These are phyloP conservation scores for Spatholobus suberectus DNA, from an alignment of 306 rosid species.

Conservation along the genomic window DNA sequence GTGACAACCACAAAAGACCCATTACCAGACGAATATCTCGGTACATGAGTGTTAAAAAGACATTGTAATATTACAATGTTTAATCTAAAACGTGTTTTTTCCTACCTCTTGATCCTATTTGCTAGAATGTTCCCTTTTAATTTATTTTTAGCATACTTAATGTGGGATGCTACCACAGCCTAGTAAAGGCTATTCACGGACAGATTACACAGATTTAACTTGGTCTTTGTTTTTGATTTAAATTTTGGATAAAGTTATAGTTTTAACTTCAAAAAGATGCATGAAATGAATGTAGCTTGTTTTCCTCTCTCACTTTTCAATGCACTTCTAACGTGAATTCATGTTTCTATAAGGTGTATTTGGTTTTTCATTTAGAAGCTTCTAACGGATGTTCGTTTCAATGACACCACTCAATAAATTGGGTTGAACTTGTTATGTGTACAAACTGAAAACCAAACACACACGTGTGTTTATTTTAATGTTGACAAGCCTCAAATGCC, in stretches of 20 bases:
- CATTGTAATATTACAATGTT: background rate
- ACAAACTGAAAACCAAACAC: background rate
- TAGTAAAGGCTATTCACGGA: background rate
- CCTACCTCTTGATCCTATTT: background rate
- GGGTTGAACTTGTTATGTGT: background rate
- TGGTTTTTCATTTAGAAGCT: background rate
- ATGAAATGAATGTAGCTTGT: background rate
- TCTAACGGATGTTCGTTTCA: background rate
- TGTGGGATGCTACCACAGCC: background rate
- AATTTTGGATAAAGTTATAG: background rate
- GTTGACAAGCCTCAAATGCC: background rate
- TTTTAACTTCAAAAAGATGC: background rate
- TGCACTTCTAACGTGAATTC: background rate
- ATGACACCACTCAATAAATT: background rate
- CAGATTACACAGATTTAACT: background rate
- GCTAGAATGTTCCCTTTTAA: background rate
- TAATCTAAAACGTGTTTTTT: background rate
- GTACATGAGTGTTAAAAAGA: background rate
- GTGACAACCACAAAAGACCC: background rate
- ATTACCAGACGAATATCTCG: background rate
- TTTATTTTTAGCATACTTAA: background rate
- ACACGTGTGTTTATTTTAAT: background rate
- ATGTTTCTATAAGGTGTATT: background rate
- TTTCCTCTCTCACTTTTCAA: background rate
- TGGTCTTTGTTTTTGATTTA: background rate